A percentile compares a stretch with the other conserved stretches of the same genome.
Evolutionary conservation across 78 protist species (phyloP).

Genomic region (Tieghemostelium lacteum): DNA sequence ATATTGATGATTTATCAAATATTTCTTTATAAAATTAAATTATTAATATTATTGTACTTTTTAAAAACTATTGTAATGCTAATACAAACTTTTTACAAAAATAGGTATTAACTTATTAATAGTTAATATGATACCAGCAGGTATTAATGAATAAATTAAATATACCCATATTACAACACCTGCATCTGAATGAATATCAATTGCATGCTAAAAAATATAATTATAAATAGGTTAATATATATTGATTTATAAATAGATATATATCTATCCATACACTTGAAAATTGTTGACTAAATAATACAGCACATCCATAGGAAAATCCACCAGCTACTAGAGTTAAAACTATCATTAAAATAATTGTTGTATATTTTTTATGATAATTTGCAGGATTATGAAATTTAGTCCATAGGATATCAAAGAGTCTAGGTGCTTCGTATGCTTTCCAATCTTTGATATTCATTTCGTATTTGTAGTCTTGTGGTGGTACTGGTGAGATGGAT

Average conservation of each 20-base stretch:
- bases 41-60: neutral
- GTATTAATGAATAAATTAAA: constrained; percentile 25
- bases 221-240: neutral
- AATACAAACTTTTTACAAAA: neutral
- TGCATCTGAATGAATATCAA: neutral
- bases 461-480: constrained; percentile 12
- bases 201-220: neutral
- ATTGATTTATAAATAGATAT: neutral
- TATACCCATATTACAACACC: neutral
- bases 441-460: constrained; percentile 28
- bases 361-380: neutral
- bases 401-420: constrained; percentile 66
- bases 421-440: constrained; percentile 17
- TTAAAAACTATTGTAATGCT: neutral
- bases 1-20: constrained; percentile 11
- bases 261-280: neutral
- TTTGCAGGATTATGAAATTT: constrained; percentile 48
- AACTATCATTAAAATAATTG: neutral
- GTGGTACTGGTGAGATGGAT: constrained; percentile 22
- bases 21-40: neutral
- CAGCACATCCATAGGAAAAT: neutral
- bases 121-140: constrained; percentile 29
- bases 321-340: neutral
- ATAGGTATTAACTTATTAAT: constrained; percentile 30
- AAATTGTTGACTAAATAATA: constrained; percentile 50